A percentile compares a stretch with the other conserved stretches of the same genome.
These are phyloP conservation scores for Papilionanthe hybrid DNA, from an alignment of 116 monocot species.

Conservation along the genomic window DNA sequence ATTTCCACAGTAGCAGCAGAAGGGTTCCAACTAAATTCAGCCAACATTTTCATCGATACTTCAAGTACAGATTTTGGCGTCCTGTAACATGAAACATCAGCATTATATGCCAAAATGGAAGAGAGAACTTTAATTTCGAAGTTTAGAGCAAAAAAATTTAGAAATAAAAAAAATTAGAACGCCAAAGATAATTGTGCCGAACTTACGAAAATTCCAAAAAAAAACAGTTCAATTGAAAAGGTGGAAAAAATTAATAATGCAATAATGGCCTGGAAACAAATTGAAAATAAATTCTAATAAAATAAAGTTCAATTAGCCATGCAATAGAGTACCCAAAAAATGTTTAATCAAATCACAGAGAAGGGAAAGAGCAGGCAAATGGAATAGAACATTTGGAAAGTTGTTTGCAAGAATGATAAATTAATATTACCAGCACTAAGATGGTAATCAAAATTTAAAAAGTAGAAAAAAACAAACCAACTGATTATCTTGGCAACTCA, in stretches of 20 bases:
- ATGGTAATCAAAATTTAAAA: too few species aligned
- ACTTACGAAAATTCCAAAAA: neutral
- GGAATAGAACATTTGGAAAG: too few species aligned
- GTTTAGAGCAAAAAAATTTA: neutral
- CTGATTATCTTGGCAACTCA: too few species aligned
- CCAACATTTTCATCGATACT: constrained; percentile 88
- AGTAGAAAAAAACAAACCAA: too few species aligned
- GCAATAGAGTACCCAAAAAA: neutral
- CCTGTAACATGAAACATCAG: constrained; percentile 37
- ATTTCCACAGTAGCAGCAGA: constrained; percentile 63
- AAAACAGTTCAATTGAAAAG: neutral
- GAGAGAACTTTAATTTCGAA: neutral
- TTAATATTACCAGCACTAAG: too few species aligned
- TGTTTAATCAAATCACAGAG: too few species aligned
- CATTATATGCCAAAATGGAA: neutral
- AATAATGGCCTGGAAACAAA: neutral
- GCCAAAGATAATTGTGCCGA: neutral
- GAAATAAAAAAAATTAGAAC: neutral
- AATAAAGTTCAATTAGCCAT: neutral
- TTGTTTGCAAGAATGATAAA: too few species aligned
- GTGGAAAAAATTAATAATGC: neutral
- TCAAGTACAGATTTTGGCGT: constrained; percentile 86
- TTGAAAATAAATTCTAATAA: neutral
- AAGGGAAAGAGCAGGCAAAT: too few species aligned
- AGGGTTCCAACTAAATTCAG: constrained; percentile 69